Evolutionary conservation across 345 rosid genomes (phyloP), one percentile per base, ranked within the genome.

Genomic region (Brassica carinata): DNA sequence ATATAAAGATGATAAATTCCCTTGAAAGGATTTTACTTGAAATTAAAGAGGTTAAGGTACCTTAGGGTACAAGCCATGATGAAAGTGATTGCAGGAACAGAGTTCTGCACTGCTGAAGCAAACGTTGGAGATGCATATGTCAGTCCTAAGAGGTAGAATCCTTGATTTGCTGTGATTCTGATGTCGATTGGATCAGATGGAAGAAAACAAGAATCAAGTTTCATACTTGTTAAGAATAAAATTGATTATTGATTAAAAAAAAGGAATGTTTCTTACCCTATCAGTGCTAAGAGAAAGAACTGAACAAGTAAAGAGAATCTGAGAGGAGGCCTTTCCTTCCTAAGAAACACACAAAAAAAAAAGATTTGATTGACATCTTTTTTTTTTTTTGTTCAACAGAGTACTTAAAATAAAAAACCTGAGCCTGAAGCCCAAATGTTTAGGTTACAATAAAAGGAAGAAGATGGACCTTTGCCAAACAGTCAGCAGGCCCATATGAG

Each of bases 61-160:
- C 94, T 76, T 78, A 90, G 87, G 7, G 85, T 0, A 48, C 88
- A 89, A 15, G 97, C 97, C 97, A 92, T 89, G 71, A 92, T 85
- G 77, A 92, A 90, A 31, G 97, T 90, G 64, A 92, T 88, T 72
- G 97, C 97, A 14, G 93, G 94, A 65, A 92, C 97, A 2, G 91
- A 92, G 88, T 90, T 92, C 71, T 90, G 97, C 55, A 92, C 89
- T 57, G 97, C 97, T 26, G 97, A 92, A 11, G 97, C 97, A 75
- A 89, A 92, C 48, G 92, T 90, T 5, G 94, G 94, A 3, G 94
- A 78, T 6, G 92, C 85, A 84, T 90, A 85, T 48, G 85, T 86
- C 29, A 90, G 82, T 5, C 95, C 95, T 76, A 92, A 78, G 72
- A 92, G 79, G 86, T 92, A 92, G 79, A 92, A 92, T 36, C 93